Base-by-base conservation (phyloP, 768 basidiomycete species). In the Suillus bovinus region DNA sequence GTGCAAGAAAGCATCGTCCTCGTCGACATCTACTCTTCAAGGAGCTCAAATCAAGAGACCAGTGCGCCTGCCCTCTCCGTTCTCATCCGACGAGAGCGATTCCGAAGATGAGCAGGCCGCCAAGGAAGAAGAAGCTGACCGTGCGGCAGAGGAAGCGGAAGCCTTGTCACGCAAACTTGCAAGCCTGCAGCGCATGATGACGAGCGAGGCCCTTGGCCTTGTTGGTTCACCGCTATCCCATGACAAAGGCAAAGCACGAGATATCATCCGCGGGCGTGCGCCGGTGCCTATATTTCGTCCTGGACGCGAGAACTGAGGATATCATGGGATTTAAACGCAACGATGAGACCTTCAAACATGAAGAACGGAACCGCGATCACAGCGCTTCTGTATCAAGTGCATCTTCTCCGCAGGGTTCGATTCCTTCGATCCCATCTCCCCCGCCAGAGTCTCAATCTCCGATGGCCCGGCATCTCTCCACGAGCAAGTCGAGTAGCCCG, bases 401-500 rank as follows among this genome's bases (percentile, higher is more conserved):
- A 14, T 84, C 85, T 64, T 93, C 92, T 22, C 88, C 88, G 2
- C 89, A 84, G 53, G 87, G 87, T 20, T 94, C 92, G 0, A 89
- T 92, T 39, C 90, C 90, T 1, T 90, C 90, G 17, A 92, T 94
- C 29, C 87, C 91, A 0, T 93, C 91, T 0, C 87, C 89, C 22
- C 80, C 87, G 9, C 71, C 82, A 20, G 82, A 86, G 52, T 82
- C 86, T 22, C 83, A 82, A 58, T 77, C 70, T 4, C 86, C 84
- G 0, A 77, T 82, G 58, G 77, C 80, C n/a, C 77, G 80, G 57
- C 84, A 83, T 67, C 65, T 84, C 59, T 81, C 84, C 0, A 74
- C 81, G 1, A 78, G 77, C 64, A 86, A 89, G 69, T 86, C 87
- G 5, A 80, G 83, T 13, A 88, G 86, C 66, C 87, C 86, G 7